Conservation (phyloP, 306 rosid genomes). For the Calophaca sinica region DNA sequence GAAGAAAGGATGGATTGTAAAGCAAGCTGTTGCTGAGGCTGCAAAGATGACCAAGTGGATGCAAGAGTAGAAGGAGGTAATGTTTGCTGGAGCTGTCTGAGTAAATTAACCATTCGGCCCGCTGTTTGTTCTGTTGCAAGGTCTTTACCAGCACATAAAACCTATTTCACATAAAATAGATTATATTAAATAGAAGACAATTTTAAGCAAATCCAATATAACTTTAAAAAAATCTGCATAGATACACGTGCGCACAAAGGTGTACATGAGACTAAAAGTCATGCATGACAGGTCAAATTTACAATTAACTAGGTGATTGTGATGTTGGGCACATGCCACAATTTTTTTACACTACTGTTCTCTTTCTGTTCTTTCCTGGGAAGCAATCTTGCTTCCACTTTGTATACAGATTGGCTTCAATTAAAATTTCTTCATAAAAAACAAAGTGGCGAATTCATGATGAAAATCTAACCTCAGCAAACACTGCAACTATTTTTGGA, state of each 20-base stretch:
- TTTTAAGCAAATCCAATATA: slow-evolving; percentile 7
- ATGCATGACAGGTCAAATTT: not conserved
- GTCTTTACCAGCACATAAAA: slow-evolving; percentile 92
- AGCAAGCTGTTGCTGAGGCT: slow-evolving; percentile 96
- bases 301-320: not conserved
- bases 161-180: slow-evolving; percentile 53
- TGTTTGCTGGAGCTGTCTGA: slow-evolving; percentile 94
- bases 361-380: too few species aligned
- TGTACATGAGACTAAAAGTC: not conserved
- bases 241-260: not conserved
- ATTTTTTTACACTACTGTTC: not conserved
- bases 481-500: slow-evolving; percentile 85
- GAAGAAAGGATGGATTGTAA: slow-evolving; percentile 84
- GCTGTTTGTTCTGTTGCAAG: slow-evolving; percentile 91
- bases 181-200: slow-evolving; percentile 27
- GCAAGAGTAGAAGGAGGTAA: slow-evolving; percentile 88
- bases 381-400: too few species aligned
- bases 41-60: slow-evolving; percentile 97
- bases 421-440: too few species aligned
- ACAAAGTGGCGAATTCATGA: slow-evolving; percentile 12
- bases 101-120: slow-evolving; percentile 80
- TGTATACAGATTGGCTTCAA: too few species aligned
- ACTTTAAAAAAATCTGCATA: not conserved
- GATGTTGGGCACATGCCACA: not conserved
- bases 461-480: slow-evolving; percentile 84